Percentiles rank a stretch among this genome's conserved stretches.
These are phyloP conservation scores for Kodamaea kaohsiungensis DNA, from an alignment of 805 yeast species.

Conservation along the genomic window DNA sequence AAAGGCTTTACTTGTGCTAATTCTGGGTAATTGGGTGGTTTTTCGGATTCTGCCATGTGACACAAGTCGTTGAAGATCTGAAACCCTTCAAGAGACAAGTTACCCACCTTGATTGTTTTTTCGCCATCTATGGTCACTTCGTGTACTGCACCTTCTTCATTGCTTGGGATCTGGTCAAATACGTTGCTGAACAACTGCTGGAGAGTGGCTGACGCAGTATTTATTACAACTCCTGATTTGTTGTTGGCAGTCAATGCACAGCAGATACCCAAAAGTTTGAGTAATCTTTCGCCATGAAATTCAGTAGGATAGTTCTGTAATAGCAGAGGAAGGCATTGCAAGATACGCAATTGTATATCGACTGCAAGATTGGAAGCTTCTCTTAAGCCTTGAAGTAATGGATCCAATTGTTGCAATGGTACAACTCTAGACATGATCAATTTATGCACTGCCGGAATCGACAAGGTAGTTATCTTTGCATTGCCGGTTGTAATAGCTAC, in stretches of 20 bases:
- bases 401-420: constrained; percentile 51
- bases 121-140: constrained; percentile 43
- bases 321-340: constrained; percentile 79
- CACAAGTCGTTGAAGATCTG: constrained; percentile 74
- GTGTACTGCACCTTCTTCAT: constrained; percentile 32
- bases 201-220: constrained; percentile 91
- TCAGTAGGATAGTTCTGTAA: constrained; percentile 61
- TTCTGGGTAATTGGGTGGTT: constrained; percentile 52
- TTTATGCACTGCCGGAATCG: constrained; percentile 70
- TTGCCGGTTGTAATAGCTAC: constrained; percentile 49
- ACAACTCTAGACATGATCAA: constrained; percentile 57
- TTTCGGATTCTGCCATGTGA: constrained; percentile 57
- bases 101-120: constrained; percentile 43
- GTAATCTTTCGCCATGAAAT: constrained; percentile 56
- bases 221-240: constrained; percentile 74
- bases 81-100: constrained; percentile 67
- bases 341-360: constrained; percentile 82
- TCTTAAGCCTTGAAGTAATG: constrained; percentile 63
- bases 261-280: constrained; percentile 66
- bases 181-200: constrained; percentile 80
- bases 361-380: constrained; percentile 75
- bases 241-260: constrained; percentile 68
- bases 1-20: constrained; percentile 54
- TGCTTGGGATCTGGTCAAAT: constrained; percentile 59
- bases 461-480: constrained; percentile 68